Conservation (phyloP, 352 stramenopile species). For the Lagenidium giganteum region DNA sequence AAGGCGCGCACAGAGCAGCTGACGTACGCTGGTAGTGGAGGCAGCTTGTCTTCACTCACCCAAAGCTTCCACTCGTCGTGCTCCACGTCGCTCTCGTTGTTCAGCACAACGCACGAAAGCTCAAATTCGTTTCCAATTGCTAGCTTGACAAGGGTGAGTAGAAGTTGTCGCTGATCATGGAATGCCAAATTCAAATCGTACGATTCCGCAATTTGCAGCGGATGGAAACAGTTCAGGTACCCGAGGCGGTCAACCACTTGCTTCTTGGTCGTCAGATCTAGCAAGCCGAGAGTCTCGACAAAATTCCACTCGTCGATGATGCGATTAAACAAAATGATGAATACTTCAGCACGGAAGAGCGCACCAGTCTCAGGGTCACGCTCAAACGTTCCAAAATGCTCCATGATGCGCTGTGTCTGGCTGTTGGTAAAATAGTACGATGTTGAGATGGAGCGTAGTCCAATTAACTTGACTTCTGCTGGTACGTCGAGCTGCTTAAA, state of each 20-base stretch:
- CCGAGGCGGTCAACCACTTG: conserved; percentile 62
- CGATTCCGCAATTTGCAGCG: conserved; percentile 42
- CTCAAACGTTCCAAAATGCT: conserved; percentile 75
- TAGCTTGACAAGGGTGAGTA: conserved; percentile 50
- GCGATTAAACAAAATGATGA: conserved; percentile 60
- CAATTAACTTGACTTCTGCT: conserved; percentile 62
- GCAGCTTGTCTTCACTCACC: conserved; percentile 50
- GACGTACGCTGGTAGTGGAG: conserved; percentile 27
- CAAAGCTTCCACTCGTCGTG: conserved; percentile 53
- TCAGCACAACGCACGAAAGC: conserved; percentile 40
- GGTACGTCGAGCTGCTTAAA: conserved; percentile 66
- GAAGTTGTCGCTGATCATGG: conserved; percentile 55
- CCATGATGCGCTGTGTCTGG: conserved; percentile 69
- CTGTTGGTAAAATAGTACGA: conserved; percentile 69
- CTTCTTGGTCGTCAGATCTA: conserved; percentile 59
- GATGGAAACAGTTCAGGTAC: conserved; percentile 57
- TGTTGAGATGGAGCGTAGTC: conserved; percentile 61
- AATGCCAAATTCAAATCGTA: conserved; percentile 42
- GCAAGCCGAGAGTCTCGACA: conserved; percentile 50
- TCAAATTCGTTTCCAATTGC: conserved; percentile 36
- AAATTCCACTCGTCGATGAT: conserved; percentile 73
- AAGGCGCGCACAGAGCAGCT: conserved; percentile 41
- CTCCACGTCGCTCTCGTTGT: conserved; percentile 28
- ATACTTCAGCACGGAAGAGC: conserved; percentile 60
- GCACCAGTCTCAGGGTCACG: conserved; percentile 39